phyloP scores from a whole-genome alignment of 345 rosid genomes.

The Eucalyptus marginata region DNA sequence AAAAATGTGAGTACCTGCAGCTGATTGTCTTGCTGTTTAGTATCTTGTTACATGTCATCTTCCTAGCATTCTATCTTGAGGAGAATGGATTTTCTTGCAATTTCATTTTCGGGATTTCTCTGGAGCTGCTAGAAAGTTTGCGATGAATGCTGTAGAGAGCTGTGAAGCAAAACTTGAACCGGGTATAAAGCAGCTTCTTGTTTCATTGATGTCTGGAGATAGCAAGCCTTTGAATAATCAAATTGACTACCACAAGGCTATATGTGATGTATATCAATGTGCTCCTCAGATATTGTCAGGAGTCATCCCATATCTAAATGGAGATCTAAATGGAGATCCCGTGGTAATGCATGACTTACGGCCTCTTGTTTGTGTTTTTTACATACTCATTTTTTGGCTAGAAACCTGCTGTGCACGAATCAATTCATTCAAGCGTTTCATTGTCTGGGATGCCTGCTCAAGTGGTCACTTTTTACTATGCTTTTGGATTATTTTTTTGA shows the following conservation, averaged over 20 bases:
- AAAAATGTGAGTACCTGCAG: constrained; percentile 32
- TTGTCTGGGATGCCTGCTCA: background rate
- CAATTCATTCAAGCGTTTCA: background rate
- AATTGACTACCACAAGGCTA: constrained; percentile 83
- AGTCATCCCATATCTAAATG: constrained; percentile 79
- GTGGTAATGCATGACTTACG: constrained; percentile 40
- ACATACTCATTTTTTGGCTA: background rate
- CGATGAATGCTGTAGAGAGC: constrained; percentile 75
- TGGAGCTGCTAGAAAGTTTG: constrained; percentile 68
- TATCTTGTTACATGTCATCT: background rate
- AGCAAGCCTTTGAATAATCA: constrained; percentile 29
- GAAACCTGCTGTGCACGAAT: background rate
- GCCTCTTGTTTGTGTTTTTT: background rate
- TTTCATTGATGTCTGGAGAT: constrained; percentile 87
- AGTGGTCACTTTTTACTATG: background rate
- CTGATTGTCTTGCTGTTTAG: background rate
- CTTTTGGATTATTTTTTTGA: background rate
- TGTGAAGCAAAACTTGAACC: constrained; percentile 85
- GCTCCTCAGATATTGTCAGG: constrained; percentile 83
- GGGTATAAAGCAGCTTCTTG: constrained; percentile 72
- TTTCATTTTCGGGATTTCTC: constrained; percentile 31
- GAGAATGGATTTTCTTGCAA: background rate
- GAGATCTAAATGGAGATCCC: constrained; percentile 91
- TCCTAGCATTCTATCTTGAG: background rate
- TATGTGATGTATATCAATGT: constrained; percentile 65